These are phyloP conservation scores for Leccinellum albellum DNA, from an alignment of 768 basidiomycete species.

Conservation along the genomic window DNA sequence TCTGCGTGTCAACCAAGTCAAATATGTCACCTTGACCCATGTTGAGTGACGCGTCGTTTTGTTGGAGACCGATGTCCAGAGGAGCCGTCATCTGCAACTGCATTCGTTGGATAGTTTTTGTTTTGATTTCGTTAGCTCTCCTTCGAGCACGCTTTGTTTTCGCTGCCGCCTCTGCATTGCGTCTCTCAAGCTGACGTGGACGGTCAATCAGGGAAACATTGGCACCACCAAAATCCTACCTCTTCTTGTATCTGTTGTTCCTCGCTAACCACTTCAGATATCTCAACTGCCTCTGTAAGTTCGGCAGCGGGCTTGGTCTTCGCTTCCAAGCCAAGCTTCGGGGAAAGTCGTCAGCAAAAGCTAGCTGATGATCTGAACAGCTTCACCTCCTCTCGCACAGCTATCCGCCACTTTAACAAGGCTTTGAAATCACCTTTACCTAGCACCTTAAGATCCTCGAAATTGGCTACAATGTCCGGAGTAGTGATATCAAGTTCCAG, in stretches of 20 bases:
- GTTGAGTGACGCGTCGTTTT: constrained; percentile 68
- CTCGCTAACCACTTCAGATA: constrained; percentile 72
- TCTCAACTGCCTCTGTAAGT: constrained; percentile 64
- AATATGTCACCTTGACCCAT: constrained; percentile 85
- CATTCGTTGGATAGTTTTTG: constrained; percentile 87
- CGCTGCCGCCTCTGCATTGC: constrained; percentile 72
- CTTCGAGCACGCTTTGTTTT: constrained; percentile 78
- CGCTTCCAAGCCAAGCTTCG: constrained; percentile 78
- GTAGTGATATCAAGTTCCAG: constrained; percentile 67
- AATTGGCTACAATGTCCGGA: constrained; percentile 75
- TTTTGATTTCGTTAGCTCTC: constrained; percentile 83
- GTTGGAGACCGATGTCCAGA: constrained; percentile 91
- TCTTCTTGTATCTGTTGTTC: constrained; percentile 89
- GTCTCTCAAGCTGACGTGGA: constrained; percentile 65
- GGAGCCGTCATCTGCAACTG: constrained; percentile 97
- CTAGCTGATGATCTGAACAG: neutral
- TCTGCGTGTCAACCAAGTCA: constrained; percentile 67
- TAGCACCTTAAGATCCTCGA: constrained; percentile 90
- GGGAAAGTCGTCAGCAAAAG: constrained; percentile 4
- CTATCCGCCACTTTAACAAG: constrained; percentile 85
- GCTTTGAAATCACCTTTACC: constrained; percentile 97
- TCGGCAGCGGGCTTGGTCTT: constrained; percentile 74
- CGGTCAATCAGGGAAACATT: constrained; percentile 2
- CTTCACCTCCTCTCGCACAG: constrained; percentile 80
- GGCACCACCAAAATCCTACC: constrained; percentile 37